Percentiles rank a stretch among this genome's conserved stretches.
These are phyloP conservation scores for Gonapodya prolifera DNA, from an alignment of 192 early-diverging fungal species.

Conservation along the genomic window DNA sequence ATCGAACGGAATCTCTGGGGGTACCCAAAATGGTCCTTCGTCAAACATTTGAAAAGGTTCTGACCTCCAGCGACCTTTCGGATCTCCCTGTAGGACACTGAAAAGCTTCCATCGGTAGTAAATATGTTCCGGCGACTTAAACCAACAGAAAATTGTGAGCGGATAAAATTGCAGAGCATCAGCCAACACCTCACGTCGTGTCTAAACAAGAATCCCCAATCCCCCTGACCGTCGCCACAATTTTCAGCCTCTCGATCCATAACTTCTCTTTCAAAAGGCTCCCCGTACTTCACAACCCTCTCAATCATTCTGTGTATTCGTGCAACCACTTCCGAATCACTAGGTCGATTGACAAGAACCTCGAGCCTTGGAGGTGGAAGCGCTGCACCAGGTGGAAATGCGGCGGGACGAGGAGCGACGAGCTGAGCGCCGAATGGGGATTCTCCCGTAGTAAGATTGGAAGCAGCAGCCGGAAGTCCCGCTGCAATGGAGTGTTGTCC, in stretches of 20 bases:
- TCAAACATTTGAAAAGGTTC: constrained; percentile 82
- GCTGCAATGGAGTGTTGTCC: neutral
- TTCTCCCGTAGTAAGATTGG: neutral
- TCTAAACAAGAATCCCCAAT: constrained; percentile 61
- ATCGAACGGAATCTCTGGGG: constrained; percentile 59
- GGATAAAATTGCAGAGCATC: constrained; percentile 7
- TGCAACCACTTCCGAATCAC: constrained; percentile 30
- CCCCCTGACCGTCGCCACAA: constrained; percentile 30
- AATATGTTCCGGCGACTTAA: constrained; percentile 55
- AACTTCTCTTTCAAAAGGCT: constrained; percentile 56
- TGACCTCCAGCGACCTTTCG: constrained; percentile 51
- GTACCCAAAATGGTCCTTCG: constrained; percentile 68
- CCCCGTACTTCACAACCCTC: constrained; percentile 60
- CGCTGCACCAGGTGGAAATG: neutral
- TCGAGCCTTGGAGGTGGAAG: constrained; percentile 23
- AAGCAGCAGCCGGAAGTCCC: neutral
- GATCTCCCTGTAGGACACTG: constrained; percentile 76
- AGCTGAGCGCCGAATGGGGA: neutral
- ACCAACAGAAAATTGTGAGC: neutral
- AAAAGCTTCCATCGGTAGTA: constrained; percentile 91
- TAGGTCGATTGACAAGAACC: constrained; percentile 50
- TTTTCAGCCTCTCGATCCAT: constrained; percentile 37
- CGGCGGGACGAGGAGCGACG: neutral
- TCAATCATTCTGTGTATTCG: constrained; percentile 79
- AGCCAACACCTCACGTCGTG: constrained; percentile 32